Conservation (phyloP, 495 filamentous ascomycete genomes). For the Trichoderma asperelloides region DNA sequence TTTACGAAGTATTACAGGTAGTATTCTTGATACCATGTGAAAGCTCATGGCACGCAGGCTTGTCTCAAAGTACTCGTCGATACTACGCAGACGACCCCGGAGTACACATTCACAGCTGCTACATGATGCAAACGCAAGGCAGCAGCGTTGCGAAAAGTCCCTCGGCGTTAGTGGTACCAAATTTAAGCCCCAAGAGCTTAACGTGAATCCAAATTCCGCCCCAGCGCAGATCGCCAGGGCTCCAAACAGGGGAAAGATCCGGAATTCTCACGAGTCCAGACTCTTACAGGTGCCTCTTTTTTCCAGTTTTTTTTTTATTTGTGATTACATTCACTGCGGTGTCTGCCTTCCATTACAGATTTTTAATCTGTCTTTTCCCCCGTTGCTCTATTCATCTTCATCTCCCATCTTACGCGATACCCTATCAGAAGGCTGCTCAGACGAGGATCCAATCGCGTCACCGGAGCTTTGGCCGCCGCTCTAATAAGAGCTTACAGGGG, state of each 20-base stretch:
- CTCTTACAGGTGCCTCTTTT: neutral
- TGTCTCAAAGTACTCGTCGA: no score
- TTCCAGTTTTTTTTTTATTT: neutral
- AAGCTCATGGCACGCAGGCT: no score
- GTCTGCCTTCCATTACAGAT: neutral
- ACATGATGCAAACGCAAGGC: neutral
- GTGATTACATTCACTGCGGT: neutral
- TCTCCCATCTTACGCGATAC: neutral
- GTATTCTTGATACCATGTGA: neutral
- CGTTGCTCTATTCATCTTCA: neutral
- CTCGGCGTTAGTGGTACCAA: neutral
- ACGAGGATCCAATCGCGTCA: slow-evolving; percentile 1
- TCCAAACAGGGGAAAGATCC: neutral
- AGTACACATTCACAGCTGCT: neutral
- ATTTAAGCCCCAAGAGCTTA: neutral
- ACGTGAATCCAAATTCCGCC: neutral
- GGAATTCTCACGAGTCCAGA: neutral
- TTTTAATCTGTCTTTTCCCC: neutral
- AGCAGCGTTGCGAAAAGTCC: neutral
- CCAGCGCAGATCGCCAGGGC: neutral
- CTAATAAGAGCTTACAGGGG: neutral
- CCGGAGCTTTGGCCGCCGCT: neutral
- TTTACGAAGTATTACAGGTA: neutral
- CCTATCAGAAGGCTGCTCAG: neutral
- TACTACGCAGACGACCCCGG: no score